Base-by-base conservation (phyloP, 116 monocot species). In the Cymodocea nodosa region DNA sequence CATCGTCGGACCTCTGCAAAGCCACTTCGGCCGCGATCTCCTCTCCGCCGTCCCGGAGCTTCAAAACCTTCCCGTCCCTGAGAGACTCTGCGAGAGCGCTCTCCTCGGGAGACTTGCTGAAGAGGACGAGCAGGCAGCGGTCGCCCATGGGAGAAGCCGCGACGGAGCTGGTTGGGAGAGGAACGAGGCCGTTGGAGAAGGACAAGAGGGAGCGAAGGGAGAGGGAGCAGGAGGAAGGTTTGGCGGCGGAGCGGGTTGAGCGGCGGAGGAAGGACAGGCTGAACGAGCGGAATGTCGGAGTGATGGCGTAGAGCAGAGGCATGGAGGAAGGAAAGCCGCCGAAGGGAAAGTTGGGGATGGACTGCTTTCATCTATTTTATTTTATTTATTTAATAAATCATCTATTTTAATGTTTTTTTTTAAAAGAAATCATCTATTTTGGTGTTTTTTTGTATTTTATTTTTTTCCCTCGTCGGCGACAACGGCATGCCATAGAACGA, bases 51-150 rank as follows among this genome's bases (percentile, higher is more conserved):
- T 55, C 73, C 15, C 51, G 23, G 22, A 81, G 72, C 62, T 79
- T 81, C 18, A 85, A 73, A 15, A 23, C 60, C 12, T 54, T 73
- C 60, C 74, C 79, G 67, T 56, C 54, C 56, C 74, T 62, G 19
- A 88, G 67, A 12, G 73, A 70, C 8, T 56, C 66, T 17, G 83
- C 82, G 48, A 77, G 61, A 56, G 67, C 65, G 34, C 70, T 39
- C 52, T 88, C 88, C 44, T 73, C 60, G 17, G 24, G 37, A 58
- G 75, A 83, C 75, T 88, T 88, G 62, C 69, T 71, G 68, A 71
- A 75, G 63, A 85, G 64, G 36, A 85, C 67, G 48, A 92, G 82
- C 44, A 76, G 36, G 53, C 74, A 67, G 20, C 19, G 63, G 15
- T 63, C n/a, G n/a, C n/a, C 35, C 53, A 56, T 63, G 49, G 64